A percentile compares a stretch with the other conserved stretches of the same genome.
Conservation (phyloP, 495 filamentous ascomycete species). For the Aspergillus avenaceus region DNA sequence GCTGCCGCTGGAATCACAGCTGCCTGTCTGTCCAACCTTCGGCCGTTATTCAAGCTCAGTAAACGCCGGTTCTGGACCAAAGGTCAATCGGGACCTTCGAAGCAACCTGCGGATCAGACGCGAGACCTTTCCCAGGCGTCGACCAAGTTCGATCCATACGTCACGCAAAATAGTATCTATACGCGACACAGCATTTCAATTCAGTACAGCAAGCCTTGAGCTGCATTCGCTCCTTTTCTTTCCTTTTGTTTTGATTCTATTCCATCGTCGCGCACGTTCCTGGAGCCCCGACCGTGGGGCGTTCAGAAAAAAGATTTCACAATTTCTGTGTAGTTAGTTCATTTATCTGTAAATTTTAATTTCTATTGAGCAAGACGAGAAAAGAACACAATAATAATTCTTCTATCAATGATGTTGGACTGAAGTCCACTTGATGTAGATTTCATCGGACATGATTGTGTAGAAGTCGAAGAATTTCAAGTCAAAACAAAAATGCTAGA, state of each 20-base stretch:
- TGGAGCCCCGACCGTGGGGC: no score
- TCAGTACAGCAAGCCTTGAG: background rate
- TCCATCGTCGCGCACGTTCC: no score
- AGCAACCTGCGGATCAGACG: background rate
- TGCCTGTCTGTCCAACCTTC: slow-evolving; percentile 31
- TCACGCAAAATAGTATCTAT: background rate
- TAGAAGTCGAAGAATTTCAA: no score
- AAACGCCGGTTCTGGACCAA: background rate
- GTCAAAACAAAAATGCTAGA: no score
- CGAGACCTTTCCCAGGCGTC: background rate
- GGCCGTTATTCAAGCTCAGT: slow-evolving; percentile 22
- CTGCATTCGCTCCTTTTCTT: background rate
- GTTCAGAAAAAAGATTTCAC: no score
- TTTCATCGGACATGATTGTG: no score
- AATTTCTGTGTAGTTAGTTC: no score
- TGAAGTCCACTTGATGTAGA: no score
- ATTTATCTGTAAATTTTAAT: no score
- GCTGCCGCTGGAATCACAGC: slow-evolving; percentile 32
- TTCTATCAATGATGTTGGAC: no score
- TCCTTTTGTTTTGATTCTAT: background rate
- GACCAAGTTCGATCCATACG: background rate
- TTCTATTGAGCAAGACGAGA: no score
- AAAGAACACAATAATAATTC: no score
- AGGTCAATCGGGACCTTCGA: background rate
- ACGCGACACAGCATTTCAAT: background rate